Conservation (phyloP, 352 stramenopile genomes). For the Globisporangium nagaii region DNA sequence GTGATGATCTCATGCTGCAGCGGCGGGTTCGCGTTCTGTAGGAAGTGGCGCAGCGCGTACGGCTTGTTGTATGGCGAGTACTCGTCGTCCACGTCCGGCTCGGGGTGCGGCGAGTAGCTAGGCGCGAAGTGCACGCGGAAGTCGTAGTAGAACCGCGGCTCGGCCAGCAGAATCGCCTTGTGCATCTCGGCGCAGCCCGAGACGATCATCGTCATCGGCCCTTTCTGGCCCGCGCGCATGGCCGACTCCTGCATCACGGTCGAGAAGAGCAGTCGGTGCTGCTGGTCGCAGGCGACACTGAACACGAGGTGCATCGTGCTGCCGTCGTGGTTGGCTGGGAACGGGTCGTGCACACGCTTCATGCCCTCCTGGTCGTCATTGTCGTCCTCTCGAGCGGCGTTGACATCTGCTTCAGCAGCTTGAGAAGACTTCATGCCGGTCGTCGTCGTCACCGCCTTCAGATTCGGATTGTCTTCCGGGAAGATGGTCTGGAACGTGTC, state of each 20-base stretch:
- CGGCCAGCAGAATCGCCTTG: constrained; percentile 15
- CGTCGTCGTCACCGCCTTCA: not conserved
- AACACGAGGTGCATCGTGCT: constrained; percentile 35
- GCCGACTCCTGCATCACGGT: constrained; percentile 44
- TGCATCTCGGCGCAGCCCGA: constrained; percentile 34
- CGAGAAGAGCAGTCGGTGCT: constrained; percentile 28
- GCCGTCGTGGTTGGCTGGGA: constrained; percentile 4
- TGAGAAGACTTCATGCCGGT: too few species aligned
- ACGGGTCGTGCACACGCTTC: not conserved
- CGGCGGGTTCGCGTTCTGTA: constrained; percentile 32
- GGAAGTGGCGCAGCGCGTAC: constrained; percentile 43
- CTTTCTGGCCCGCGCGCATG: constrained; percentile 26
- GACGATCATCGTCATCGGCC: constrained; percentile 48
- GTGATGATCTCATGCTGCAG: constrained; percentile 24
- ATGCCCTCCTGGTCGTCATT: not conserved
- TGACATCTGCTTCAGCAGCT: too few species aligned
- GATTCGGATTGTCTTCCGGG: not conserved
- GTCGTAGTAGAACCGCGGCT: constrained; percentile 51
- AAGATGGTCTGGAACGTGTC: not conserved
- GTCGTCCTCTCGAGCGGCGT: too few species aligned
- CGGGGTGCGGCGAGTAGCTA: constrained; percentile 32
- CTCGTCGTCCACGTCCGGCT: constrained; percentile 27
- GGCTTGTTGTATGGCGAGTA: constrained; percentile 60
- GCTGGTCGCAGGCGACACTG: constrained; percentile 44
- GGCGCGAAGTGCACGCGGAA: constrained; percentile 49